Evolutionary conservation across 768 basidiomycete species (phyloP).

Genomic region (Cytidiella melzeri): DNA sequence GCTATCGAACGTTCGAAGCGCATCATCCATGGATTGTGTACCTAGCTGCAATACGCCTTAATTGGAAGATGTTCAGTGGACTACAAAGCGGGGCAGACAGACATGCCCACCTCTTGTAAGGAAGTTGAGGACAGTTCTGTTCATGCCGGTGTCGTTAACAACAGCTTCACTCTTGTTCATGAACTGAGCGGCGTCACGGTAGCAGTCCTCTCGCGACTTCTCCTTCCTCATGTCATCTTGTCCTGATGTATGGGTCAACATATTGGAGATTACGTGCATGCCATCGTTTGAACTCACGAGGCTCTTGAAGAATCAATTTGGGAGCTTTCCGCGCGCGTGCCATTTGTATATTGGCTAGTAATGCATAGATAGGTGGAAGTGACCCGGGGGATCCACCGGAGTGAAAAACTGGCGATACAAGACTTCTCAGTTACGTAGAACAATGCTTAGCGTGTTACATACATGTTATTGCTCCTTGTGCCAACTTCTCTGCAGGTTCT

Average conservation of each 20-base stretch:
- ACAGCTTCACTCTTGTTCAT: slow-evolving; percentile 55
- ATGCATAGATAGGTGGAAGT: slow-evolving; percentile 67
- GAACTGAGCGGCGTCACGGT: slow-evolving; percentile 61
- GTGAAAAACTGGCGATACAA: slow-evolving; percentile 42
- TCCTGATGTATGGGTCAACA: slow-evolving; percentile 34
- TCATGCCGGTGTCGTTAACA: slow-evolving; percentile 55
- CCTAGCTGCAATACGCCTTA: slow-evolving; percentile 86
- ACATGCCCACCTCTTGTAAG: slow-evolving; percentile 54
- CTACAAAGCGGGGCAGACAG: too few relatives aligned
- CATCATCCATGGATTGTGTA: slow-evolving; percentile 75
- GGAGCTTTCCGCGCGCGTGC: slow-evolving; percentile 79
- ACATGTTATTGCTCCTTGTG: slow-evolving; percentile 62
- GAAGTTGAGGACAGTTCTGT: slow-evolving; percentile 49
- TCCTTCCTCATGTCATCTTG: slow-evolving; percentile 57
- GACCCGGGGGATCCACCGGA: slow-evolving; percentile 42
- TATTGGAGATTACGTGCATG: too few relatives aligned
- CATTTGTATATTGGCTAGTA: slow-evolving; percentile 83
- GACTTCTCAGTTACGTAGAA: slow-evolving; percentile 8
- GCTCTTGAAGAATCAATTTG: slow-evolving; percentile 63
- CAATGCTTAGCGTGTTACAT: slow-evolving; percentile 19
- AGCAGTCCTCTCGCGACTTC: slow-evolving; percentile 61
- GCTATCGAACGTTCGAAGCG: slow-evolving; percentile 73
- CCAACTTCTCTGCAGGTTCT: slow-evolving; percentile 73
- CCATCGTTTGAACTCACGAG: slow-evolving; percentile 63
- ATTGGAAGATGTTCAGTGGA: too few relatives aligned